Conservation (phyloP, 1,284 basidiomycete species). For the Austroboletus rostrupii region DNA sequence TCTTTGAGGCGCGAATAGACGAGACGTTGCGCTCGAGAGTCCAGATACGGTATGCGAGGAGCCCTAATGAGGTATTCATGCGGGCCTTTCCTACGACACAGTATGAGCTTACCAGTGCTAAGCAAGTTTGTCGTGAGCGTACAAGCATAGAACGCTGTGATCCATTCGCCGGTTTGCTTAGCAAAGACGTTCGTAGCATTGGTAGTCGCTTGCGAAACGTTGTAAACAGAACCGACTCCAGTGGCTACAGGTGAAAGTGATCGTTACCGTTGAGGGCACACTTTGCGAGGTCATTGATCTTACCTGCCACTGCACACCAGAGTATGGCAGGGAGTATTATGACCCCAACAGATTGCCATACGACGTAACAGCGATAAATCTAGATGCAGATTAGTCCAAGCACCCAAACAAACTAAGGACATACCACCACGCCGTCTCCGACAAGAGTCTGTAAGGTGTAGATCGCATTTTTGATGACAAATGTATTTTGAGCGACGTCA, state of each 20-base stretch:
- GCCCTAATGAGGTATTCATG: not conserved
- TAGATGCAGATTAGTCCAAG: conserved; percentile 1
- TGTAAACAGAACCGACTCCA: conserved; percentile 10
- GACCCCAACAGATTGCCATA: conserved; percentile 23
- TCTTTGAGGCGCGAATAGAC: not conserved
- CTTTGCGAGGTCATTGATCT: not conserved
- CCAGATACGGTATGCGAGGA: conserved; percentile 12
- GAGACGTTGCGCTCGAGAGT: conserved; percentile 5
- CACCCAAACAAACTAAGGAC: not conserved
- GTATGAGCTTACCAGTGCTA: conserved; percentile 23
- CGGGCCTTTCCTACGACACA: too few species aligned
- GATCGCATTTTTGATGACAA: conserved; percentile 21
- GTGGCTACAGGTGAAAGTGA: not conserved
- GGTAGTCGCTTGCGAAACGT: conserved; percentile 10
- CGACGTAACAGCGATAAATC: conserved; percentile 30
- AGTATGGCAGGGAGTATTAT: conserved; percentile 22
- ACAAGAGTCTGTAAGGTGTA: conserved; percentile 20
- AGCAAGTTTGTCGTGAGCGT: conserved; percentile 25
- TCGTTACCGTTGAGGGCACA: too few species aligned
- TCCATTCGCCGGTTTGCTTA: conserved; percentile 27
- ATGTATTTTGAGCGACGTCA: conserved; percentile 15
- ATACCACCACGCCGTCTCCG: conserved; percentile 19
- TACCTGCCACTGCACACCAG: conserved; percentile 18
- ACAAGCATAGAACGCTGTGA: conserved; percentile 28
- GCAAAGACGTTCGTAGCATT: conserved; percentile 24